A percentile compares a stretch with the other conserved stretches of the same genome.
phyloP scores from a whole-genome alignment of 805 yeast genomes.

The Starmerella asiatica region DNA sequence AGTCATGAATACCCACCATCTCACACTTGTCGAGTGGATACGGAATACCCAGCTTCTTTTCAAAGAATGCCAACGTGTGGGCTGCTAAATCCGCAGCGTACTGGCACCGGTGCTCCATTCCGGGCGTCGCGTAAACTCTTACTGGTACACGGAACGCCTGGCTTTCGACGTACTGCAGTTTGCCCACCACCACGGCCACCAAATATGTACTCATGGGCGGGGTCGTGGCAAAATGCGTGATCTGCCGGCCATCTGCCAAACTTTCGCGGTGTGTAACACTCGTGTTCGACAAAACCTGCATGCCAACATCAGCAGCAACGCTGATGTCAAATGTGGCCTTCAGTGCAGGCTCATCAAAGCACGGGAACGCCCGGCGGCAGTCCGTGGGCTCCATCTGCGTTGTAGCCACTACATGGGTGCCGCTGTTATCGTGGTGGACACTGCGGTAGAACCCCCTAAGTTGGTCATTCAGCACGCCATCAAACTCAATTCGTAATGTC shows the following conservation, averaged over 20 bases:
- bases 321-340: conserved; percentile 53
- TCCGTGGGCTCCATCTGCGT: conserved; percentile 69
- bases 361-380: conserved; percentile 66
- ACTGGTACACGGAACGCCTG: conserved; percentile 47
- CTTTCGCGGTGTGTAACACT: conserved; percentile 35
- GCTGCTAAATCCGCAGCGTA: conserved; percentile 55
- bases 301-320: conserved; percentile 37
- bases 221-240: conserved; percentile 44
- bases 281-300: conserved; percentile 57
- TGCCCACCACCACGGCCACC: conserved; percentile 62
- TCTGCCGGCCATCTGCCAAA: conserved; percentile 31
- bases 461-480: conserved; percentile 48
- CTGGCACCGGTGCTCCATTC: conserved; percentile 45
- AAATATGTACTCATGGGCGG: conserved; percentile 63
- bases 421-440: conserved; percentile 39
- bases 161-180: conserved; percentile 47
- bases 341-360: conserved; percentile 57
- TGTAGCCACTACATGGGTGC: conserved; percentile 45
- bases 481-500: conserved; percentile 40
- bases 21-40: conserved; percentile 77
- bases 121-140: conserved; percentile 57
- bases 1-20: conserved; percentile 63
- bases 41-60: conserved; percentile 49
- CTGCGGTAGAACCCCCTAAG: conserved; percentile 68
- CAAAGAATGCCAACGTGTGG: conserved; percentile 51